Conservation (phyloP, 139 green algal genomes). For the Pedinophyceae sp. region DNA sequence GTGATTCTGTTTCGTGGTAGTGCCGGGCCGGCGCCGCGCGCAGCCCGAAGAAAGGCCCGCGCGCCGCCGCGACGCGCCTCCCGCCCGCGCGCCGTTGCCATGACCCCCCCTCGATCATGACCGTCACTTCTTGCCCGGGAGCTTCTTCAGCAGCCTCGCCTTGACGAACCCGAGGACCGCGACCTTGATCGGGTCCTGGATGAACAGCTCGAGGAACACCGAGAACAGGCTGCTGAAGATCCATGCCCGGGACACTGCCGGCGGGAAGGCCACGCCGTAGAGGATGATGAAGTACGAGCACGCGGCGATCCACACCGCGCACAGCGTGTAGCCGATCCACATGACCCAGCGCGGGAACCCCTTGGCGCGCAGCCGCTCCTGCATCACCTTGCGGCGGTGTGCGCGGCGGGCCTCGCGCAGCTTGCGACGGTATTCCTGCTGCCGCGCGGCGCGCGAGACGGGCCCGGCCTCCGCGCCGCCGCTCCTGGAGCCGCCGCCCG, state of each 20-base stretch:
- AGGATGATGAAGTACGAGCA: slow-evolving; percentile 16
- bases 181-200: slow-evolving; percentile 10
- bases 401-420: slow-evolving; percentile 3
- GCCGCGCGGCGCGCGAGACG: not conserved
- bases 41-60: no score
- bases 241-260: slow-evolving; percentile 12
- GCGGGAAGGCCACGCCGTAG: slow-evolving; percentile 17
- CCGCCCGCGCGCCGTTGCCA: not conserved
- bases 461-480: no score
- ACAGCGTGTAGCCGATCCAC: slow-evolving; percentile 10
- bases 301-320: slow-evolving; percentile 8
- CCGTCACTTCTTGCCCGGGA: no score
- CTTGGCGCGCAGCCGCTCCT: not conserved
- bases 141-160: not conserved
- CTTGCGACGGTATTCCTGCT: not conserved
- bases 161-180: slow-evolving; percentile 3
- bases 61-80: no score
- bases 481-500: no score
- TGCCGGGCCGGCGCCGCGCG: no score
- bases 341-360: slow-evolving; percentile 20
- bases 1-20: no score
- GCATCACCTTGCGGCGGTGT: not conserved
- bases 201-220: slow-evolving; percentile 15
- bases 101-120: not conserved
- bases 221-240: slow-evolving; percentile 10